phyloP scores from a whole-genome alignment of 2,329 filamentous ascomycete species.

The Fusarium scirpi region DNA sequence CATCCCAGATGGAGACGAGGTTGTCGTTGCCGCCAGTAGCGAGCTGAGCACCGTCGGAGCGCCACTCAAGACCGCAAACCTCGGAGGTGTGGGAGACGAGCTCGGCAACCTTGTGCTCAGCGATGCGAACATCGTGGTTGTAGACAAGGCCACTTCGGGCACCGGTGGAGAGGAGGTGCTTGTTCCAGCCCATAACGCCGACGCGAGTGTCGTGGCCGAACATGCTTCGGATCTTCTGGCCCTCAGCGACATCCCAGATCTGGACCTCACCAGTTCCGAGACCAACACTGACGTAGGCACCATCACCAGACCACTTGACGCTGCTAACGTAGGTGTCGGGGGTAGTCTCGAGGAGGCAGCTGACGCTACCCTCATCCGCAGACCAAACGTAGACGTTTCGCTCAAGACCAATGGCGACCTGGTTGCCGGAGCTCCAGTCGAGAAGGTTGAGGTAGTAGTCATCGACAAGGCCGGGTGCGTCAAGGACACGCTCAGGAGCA shows the following conservation, averaged over 20 bases:
- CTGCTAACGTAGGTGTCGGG: conserved; percentile 97
- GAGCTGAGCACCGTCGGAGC: conserved; percentile 94
- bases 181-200: conserved; percentile 99
- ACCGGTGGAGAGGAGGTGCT: conserved; percentile 95
- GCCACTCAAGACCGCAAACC: conserved; percentile 98
- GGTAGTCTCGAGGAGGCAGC: conserved; percentile 86
- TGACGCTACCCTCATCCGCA: conserved; percentile 90
- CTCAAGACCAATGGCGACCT: conserved; percentile 97
- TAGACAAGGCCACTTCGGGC: conserved; percentile 94
- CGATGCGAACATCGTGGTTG: conserved; percentile 98
- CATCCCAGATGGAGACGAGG: conserved; percentile 98
- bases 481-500: conserved; percentile 93
- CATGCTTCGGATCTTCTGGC: conserved; percentile 97
- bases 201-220: conserved; percentile 96
- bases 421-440: conserved; percentile 98
- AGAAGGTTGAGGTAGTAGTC: conserved; percentile 99
- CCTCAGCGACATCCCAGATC: conserved; percentile 98
- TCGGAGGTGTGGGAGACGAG: conserved; percentile 97
- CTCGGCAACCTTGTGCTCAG: conserved; percentile 97
- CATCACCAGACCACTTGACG: conserved; percentile 98
- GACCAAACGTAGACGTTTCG: conserved; percentile 99
- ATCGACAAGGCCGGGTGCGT: conserved; percentile 94
- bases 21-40: conserved; percentile 99
- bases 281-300: conserved; percentile 94
- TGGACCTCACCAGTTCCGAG: conserved; percentile 96